Evolutionary conservation across 768 basidiomycete species (phyloP).

Genomic region (Amanita polypyramis): DNA sequence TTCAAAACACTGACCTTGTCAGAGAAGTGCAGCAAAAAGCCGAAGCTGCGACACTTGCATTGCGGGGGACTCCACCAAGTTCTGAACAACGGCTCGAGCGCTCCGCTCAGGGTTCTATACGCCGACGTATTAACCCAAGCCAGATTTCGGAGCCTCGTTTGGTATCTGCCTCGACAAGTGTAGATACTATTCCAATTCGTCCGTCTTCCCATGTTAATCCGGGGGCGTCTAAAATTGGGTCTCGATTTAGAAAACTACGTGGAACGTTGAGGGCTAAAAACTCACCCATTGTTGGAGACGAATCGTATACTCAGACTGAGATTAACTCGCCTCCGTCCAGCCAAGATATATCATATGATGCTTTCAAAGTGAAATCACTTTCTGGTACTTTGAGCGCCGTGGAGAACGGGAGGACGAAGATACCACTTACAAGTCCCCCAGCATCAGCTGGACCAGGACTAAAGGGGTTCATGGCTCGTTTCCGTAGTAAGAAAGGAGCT

Average conservation of each 20-base stretch:
- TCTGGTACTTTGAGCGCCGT: conserved; percentile 32
- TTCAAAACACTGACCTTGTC: conserved; percentile 42
- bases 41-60: conserved; percentile 53
- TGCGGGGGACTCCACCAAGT: conserved; percentile 40
- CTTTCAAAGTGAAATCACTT: conserved; percentile 20
- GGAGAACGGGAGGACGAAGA: conserved; percentile 44
- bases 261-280: conserved; percentile 52
- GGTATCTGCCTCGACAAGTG: conserved; percentile 56
- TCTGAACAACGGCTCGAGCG: conserved; percentile 1
- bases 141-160: conserved; percentile 59
- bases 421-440: conserved; percentile 49
- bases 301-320: not conserved
- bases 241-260: conserved; percentile 62
- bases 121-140: conserved; percentile 48
- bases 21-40: conserved; percentile 59
- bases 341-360: conserved; percentile 32
- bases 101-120: conserved; percentile 21
- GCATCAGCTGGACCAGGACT: conserved; percentile 64
- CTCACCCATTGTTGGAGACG: conserved; percentile 11
- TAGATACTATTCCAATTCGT: conserved; percentile 56
- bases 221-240: conserved; percentile 50
- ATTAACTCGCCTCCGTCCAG: conserved; percentile 20
- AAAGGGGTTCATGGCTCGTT: conserved; percentile 75
- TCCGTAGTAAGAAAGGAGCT: conserved; percentile 41
- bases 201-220: conserved; percentile 36